Conservation (phyloP, 2,329 filamentous ascomycete species). For the Hymenoscyphus linearis region DNA sequence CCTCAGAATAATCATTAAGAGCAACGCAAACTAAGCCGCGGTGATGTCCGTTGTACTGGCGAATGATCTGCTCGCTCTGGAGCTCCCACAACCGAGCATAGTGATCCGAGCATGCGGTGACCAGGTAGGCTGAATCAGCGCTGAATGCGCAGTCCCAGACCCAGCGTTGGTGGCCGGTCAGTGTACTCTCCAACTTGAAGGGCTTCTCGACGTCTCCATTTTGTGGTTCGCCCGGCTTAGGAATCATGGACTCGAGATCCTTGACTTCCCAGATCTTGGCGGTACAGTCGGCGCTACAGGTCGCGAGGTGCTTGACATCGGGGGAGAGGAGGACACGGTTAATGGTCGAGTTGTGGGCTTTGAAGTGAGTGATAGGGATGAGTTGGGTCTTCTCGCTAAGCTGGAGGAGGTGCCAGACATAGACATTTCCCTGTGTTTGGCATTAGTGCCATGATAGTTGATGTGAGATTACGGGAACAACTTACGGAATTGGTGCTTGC, state of each 20-base stretch:
- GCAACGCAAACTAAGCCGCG: constrained; percentile 64
- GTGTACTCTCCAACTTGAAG: constrained; percentile 63
- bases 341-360: constrained; percentile 68
- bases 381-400: constrained; percentile 60
- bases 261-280: constrained; percentile 92
- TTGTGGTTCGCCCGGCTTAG: constrained; percentile 22
- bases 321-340: constrained; percentile 69
- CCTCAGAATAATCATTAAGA: constrained; percentile 55
- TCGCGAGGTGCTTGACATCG: constrained; percentile 69
- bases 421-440: constrained; percentile 74
- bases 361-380: constrained; percentile 66
- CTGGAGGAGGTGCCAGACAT: constrained; percentile 92
- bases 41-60: constrained; percentile 73
- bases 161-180: constrained; percentile 70
- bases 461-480: background rate
- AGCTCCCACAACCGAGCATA: constrained; percentile 71
- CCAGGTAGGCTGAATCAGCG: constrained; percentile 67
- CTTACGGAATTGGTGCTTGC: constrained; percentile 85
- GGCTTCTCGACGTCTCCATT: constrained; percentile 40
- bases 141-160: constrained; percentile 77
- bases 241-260: constrained; percentile 54
- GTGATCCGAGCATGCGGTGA: constrained; percentile 70
- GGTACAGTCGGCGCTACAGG: constrained; percentile 71
- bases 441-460: constrained; percentile 14
- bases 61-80: constrained; percentile 61